Percentiles rank a stretch among this genome's conserved stretches.
Conservation (phyloP, 2,329 filamentous ascomycete species). For the Nectriaceae sp. region DNA sequence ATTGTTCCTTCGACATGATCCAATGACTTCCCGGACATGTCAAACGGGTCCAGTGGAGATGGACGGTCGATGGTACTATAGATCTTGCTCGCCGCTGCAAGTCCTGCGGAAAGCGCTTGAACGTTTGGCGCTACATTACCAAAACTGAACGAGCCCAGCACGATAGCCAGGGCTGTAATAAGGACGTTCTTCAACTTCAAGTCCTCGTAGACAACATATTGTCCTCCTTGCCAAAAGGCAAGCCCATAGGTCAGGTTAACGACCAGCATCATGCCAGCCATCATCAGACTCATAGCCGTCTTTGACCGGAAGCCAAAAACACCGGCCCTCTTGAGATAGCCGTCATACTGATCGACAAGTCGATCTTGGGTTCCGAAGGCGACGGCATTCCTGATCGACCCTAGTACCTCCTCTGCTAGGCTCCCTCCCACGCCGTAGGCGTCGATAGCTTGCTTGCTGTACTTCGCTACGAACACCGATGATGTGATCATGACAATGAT, state of each 20-base stretch:
- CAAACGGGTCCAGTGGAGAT: slow-evolving; percentile 35
- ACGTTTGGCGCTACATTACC: slow-evolving; percentile 77
- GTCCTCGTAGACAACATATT: slow-evolving; percentile 64
- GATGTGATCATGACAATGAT: slow-evolving; percentile 68
- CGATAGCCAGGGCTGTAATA: slow-evolving; percentile 61
- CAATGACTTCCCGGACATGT: slow-evolving; percentile 29
- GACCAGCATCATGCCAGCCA: slow-evolving; percentile 73
- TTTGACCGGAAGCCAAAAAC: slow-evolving; percentile 70
- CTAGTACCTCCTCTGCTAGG: slow-evolving; percentile 83
- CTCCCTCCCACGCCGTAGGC: slow-evolving; percentile 78
- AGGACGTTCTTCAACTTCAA: slow-evolving; percentile 73
- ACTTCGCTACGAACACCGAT: slow-evolving; percentile 69
- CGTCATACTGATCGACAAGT: slow-evolving; percentile 74
- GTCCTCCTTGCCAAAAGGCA: slow-evolving; percentile 76
- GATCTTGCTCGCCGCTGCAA: slow-evolving; percentile 80
- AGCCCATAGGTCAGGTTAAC: slow-evolving; percentile 78
- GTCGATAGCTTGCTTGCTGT: slow-evolving; percentile 68
- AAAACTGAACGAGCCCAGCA: slow-evolving; percentile 80
- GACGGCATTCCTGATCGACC: slow-evolving; percentile 79
- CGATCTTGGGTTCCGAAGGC: slow-evolving; percentile 88
- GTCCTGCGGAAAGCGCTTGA: slow-evolving; percentile 75
- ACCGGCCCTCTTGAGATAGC: slow-evolving; percentile 67
- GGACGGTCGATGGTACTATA: slow-evolving; percentile 81
- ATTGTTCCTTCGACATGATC: slow-evolving; percentile 37
- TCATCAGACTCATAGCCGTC: slow-evolving; percentile 66